A percentile compares a stretch with the other conserved stretches of the same genome.
Conservation (phyloP, 148 eudicot species). For the Rheum nobile region DNA sequence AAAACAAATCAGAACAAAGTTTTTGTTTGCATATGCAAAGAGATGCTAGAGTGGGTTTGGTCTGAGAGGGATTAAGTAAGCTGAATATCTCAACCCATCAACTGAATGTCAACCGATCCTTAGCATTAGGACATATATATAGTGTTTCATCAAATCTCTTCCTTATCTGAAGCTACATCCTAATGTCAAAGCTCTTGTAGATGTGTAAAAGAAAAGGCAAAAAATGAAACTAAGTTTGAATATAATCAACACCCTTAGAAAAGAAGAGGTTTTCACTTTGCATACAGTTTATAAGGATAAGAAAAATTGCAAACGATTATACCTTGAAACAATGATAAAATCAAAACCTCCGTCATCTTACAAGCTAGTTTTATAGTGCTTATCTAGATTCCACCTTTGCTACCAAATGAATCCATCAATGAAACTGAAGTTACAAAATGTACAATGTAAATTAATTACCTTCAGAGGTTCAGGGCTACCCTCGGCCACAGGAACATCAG, state of each 20-base stretch:
- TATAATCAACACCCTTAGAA: background rate
- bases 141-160: background rate
- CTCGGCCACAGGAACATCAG: conserved; percentile 78
- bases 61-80: background rate
- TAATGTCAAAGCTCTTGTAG: background rate
- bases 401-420: background rate
- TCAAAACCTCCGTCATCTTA: background rate
- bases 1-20: background rate
- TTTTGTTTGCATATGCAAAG: background rate
- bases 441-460: conserved; percentile 27
- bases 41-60: background rate
- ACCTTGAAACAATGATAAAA: background rate
- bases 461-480: conserved; percentile 79
- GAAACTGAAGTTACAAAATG: background rate
- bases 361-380: background rate
- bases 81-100: background rate
- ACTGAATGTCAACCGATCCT: background rate
- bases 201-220: background rate
- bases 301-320: background rate
- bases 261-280: background rate
- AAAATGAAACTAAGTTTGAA: background rate
- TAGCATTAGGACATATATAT: background rate
- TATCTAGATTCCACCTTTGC: background rate
- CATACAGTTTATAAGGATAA: background rate
- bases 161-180: background rate